Percentiles rank a stretch among this genome's conserved stretches.
These are phyloP conservation scores for Cadophora gregata DNA, from an alignment of 2,329 filamentous ascomycete genomes.

Conservation along the genomic window DNA sequence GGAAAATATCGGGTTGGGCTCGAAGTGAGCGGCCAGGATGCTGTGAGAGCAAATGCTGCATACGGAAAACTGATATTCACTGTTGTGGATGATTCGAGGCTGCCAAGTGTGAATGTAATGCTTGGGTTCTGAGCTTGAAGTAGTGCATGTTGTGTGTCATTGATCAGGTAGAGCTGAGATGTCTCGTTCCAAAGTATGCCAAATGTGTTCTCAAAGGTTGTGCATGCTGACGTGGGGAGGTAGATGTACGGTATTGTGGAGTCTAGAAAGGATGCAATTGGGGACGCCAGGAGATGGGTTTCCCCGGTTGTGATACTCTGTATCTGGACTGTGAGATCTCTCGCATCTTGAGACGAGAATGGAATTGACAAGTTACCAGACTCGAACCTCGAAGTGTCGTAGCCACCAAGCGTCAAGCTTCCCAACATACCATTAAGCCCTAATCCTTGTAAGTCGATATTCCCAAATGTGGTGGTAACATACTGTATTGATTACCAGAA, in stretches of 20 bases:
- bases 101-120: constrained; percentile 45
- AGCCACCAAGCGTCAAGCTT: constrained; percentile 49
- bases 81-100: constrained; percentile 31
- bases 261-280: constrained; percentile 43
- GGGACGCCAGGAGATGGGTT: constrained; percentile 35
- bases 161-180: constrained; percentile 45
- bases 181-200: constrained; percentile 46
- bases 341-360: no score
- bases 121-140: constrained; percentile 42
- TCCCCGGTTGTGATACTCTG: constrained; percentile 43
- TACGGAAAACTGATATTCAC: constrained; percentile 46
- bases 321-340: constrained; percentile 46
- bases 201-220: constrained; percentile 45
- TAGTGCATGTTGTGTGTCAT: constrained; percentile 32
- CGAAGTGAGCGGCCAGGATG: constrained; percentile 42
- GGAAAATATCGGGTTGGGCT: constrained; percentile 46
- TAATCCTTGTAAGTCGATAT: no score
- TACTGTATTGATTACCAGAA: constrained; percentile 49
- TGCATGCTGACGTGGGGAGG: constrained; percentile 47
- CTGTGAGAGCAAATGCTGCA: constrained; percentile 46
- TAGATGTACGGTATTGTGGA: constrained; percentile 48
- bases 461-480: constrained; percentile 18
- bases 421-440: constrained; percentile 44
- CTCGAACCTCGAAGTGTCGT: constrained; percentile 48
- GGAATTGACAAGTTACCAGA: no score